Conservation (phyloP, 345 rosid species). For the Citrus medica region DNA sequence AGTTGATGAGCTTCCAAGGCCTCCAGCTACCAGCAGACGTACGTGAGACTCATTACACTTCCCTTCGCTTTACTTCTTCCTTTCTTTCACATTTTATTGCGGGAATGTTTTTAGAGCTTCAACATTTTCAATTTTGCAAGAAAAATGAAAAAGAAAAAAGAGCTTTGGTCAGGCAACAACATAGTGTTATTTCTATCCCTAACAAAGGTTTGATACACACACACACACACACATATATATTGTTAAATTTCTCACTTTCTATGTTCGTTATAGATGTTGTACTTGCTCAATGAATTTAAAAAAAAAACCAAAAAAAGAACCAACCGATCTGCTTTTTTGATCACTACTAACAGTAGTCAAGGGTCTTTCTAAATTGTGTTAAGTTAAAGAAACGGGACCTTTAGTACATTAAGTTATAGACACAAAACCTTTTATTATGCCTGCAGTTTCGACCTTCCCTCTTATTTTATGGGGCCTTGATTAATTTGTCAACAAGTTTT, state of each 20-base stretch:
- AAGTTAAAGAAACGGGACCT: neutral
- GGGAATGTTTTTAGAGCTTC: no score
- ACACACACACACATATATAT: no score
- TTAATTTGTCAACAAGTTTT: conserved; percentile 12
- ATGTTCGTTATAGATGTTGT: neutral
- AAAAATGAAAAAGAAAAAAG: neutral
- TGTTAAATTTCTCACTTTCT: neutral
- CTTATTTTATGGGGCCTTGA: conserved; percentile 3
- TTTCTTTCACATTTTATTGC: neutral
- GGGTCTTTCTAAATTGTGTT: neutral
- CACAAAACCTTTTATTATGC: conserved; percentile 1
- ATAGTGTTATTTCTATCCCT: neutral
- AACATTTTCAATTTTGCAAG: no score
- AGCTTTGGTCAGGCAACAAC: neutral
- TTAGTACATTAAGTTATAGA: neutral
- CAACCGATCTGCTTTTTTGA: conserved; percentile 9
- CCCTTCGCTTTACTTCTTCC: neutral
- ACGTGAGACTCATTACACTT: conserved; percentile 29
- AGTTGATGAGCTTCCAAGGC: conserved; percentile 43
- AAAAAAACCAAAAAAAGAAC: conserved; percentile 4
- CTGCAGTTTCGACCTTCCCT: conserved; percentile 14
- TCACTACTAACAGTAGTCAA: neutral
- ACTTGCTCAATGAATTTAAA: neutral
- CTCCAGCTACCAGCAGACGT: conserved; percentile 49
- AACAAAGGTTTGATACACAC: neutral